phyloP scores from a whole-genome alignment of 2,329 filamentous ascomycete species.

The Ramularia collo-cygni region DNA sequence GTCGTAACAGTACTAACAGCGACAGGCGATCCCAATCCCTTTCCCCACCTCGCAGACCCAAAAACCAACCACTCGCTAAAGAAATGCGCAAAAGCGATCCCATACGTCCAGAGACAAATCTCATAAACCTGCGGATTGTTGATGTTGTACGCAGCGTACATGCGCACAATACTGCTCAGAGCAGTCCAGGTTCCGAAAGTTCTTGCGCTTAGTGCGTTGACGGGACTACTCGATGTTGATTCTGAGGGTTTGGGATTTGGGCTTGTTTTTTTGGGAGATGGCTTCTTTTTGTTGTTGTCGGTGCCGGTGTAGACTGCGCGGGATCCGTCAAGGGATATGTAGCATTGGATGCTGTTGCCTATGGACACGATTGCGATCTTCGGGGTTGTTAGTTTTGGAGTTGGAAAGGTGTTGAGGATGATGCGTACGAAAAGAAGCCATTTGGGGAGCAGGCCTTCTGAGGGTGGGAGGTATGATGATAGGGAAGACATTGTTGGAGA shows the following conservation, averaged over 20 bases:
- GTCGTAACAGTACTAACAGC: constrained; percentile 49
- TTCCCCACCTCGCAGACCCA: constrained; percentile 62
- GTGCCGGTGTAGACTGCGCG: constrained; percentile 75
- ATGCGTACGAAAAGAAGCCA: constrained; percentile 57
- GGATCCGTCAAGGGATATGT: constrained; percentile 71
- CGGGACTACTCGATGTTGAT: constrained; percentile 40
- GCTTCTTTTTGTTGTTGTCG: constrained; percentile 41
- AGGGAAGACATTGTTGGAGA: constrained; percentile 20
- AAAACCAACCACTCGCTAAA: constrained; percentile 73
- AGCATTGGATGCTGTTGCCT: constrained; percentile 79
- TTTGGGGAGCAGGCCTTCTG: constrained; percentile 52
- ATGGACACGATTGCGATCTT: constrained; percentile 78
- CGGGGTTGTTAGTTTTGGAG: constrained; percentile 3
- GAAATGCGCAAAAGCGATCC: constrained; percentile 71
- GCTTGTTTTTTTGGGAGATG: constrained; percentile 20
- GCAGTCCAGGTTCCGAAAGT: constrained; percentile 87
- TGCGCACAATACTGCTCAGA: constrained; percentile 65
- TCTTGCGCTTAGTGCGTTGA: constrained; percentile 68
- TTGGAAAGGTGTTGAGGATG: constrained; percentile 8
- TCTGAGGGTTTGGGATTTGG: constrained; percentile 6
- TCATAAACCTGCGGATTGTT: constrained; percentile 67
- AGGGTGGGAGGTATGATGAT: constrained; percentile 37
- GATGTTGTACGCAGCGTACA: constrained; percentile 81
- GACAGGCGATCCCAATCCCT: constrained; percentile 53
- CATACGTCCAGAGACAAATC: constrained; percentile 74